Evolutionary conservation across 768 basidiomycete species (phyloP), one percentile per base, ranked within the genome.

Genomic region (Trametes cinnabarina): DNA sequence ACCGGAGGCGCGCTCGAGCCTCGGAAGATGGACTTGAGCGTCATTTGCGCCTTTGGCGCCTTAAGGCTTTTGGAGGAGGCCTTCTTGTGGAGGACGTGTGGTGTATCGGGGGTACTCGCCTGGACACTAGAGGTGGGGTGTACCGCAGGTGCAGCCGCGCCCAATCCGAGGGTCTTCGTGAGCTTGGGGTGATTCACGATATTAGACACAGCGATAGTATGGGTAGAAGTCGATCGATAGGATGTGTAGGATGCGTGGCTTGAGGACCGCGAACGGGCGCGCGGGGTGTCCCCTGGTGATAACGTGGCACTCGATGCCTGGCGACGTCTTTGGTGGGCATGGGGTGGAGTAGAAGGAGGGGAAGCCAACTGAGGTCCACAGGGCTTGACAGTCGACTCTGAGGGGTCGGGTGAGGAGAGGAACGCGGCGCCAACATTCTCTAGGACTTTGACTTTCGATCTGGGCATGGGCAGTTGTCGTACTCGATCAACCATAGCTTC

Each of bases 21-120:
- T 5, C 59, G 60, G 55, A 61, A 61, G 28, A 61, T 40, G 22
- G 60, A 51, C 28, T 47, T 44, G 11, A 61, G 26, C 44, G 54
- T 23, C 26, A 52, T 60, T 22, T 28, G 55, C 23, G 55, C 43
- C 40, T 50, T 49, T 7, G 53, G 47, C 2, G 60, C 20, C 30
- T 56, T 56, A 15, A 55, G 39, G 20, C 49, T 55, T 49, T 42
- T 61, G 1, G 30, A 14, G 4, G 55, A 51, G n/a, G 52, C 47
- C 41, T 60, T 47, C 39, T 42, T 44, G 23, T 40, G 34, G 6
- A 34, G 3, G 19, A 34, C 20, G 34, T 25, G 25, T 2, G 25
- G 19, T 17, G 41, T 35, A 8, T 8, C 22, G 10, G 20, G 25
- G 15, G 22, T n/a, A 6, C 20, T 28, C 20, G 19, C 26, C 5